These are phyloP conservation scores for Lactifluus hygrophoroides DNA, from an alignment of 768 basidiomycete genomes.

Conservation along the genomic window DNA sequence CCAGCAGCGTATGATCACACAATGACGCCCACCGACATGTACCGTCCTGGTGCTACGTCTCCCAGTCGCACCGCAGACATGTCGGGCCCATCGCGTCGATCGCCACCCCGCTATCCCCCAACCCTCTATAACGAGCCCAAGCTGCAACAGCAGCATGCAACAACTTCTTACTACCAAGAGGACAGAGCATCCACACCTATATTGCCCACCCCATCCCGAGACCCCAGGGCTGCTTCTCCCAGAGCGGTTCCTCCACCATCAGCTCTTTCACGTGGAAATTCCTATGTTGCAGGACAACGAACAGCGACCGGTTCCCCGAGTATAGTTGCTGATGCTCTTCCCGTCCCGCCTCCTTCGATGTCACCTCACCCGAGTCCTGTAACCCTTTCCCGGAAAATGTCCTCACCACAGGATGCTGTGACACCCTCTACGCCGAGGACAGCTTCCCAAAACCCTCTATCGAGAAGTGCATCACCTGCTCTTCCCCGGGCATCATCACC, in stretches of 20 bases:
- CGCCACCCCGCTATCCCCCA: slow-evolving; percentile 6
- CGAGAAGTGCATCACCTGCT: slow-evolving; percentile 9
- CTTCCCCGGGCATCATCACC: slow-evolving; percentile 12
- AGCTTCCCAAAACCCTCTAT: slow-evolving; percentile 8
- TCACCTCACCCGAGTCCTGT: slow-evolving; percentile 9
- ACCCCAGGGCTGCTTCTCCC: neutral
- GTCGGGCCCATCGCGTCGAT: neutral
- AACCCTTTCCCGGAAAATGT: neutral
- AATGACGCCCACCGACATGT: neutral
- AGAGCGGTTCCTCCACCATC: neutral
- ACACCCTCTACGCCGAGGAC: neutral
- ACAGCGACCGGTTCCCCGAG: neutral
- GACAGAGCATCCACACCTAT: neutral
- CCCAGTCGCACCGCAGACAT: neutral
- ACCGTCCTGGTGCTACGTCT: neutral
- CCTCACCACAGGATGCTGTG: neutral
- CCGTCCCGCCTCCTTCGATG: slow-evolving; percentile 9
- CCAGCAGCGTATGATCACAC: neutral
- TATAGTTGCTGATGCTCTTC: slow-evolving; percentile 5
- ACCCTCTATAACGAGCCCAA: slow-evolving; percentile 12
- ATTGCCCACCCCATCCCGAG: slow-evolving; percentile 5
- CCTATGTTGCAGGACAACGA: neutral
- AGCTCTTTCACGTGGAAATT: neutral
- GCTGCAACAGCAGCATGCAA: slow-evolving; percentile 2
- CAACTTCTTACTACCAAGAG: neutral